These are phyloP conservation scores for Monosporozyma solicola DNA, from an alignment of 805 yeast species.

Conservation along the genomic window DNA sequence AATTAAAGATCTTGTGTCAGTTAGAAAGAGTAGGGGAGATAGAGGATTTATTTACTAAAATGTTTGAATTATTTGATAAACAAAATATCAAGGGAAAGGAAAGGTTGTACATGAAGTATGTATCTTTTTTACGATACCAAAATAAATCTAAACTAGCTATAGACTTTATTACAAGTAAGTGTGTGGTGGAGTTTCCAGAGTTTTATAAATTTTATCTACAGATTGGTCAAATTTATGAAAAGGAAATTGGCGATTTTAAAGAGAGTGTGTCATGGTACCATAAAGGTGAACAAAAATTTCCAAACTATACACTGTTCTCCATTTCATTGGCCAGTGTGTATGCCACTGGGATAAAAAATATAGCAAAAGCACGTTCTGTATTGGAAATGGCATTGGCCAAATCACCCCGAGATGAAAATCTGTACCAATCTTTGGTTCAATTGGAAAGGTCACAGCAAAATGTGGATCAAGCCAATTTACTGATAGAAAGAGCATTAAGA, in stretches of 20 bases:
- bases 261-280: constrained; percentile 42
- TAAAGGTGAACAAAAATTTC: constrained; percentile 42
- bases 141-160: constrained; percentile 33
- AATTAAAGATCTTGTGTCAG: constrained; percentile 53
- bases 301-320: constrained; percentile 46
- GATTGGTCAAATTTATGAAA: constrained; percentile 44
- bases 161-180: constrained; percentile 34
- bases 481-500: constrained; percentile 51
- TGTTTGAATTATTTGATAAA: constrained; percentile 33
- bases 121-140: constrained; percentile 40
- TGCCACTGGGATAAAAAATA: constrained; percentile 32
- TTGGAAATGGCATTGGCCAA: constrained; percentile 57
- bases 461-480: constrained; percentile 40
- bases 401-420: constrained; percentile 39
- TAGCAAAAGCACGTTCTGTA: constrained; percentile 58
- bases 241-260: constrained; percentile 22
- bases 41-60: constrained; percentile 16
- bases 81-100: constrained; percentile 27
- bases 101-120: constrained; percentile 54
- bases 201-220: constrained; percentile 51
- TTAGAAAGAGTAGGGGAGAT: constrained; percentile 33
- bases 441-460: constrained; percentile 50
- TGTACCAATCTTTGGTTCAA: constrained; percentile 51
- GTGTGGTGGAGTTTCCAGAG: constrained; percentile 40
- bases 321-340: constrained; percentile 40